Percentiles rank a stretch among this genome's conserved stretches.
Conservation (phyloP, 495 filamentous ascomycete genomes). For the Hypoxylon rickii region DNA sequence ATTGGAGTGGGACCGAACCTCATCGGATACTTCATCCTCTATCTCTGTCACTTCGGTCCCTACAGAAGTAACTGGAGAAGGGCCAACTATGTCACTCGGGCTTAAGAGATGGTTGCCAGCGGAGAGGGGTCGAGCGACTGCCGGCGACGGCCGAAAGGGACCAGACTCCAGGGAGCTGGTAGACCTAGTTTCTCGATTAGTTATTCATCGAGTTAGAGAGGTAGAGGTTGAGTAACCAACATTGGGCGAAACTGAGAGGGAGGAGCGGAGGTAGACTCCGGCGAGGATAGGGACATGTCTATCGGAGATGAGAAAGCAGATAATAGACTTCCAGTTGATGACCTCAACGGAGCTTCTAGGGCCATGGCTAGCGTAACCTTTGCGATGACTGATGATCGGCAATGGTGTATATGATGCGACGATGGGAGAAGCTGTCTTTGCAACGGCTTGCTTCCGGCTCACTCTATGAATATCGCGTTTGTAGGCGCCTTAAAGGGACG, state of each 20-base stretch:
- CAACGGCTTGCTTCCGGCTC: conserved; percentile 25
- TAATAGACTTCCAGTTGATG: conserved; percentile 58
- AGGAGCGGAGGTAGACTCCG: conserved; percentile 55
- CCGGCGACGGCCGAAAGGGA: conserved; percentile 47
- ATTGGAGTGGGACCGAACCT: conserved; percentile 39
- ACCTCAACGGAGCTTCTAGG: conserved; percentile 61
- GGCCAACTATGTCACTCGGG: conserved; percentile 66
- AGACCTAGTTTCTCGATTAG: conserved; percentile 39
- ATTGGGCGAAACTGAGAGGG: conserved; percentile 56
- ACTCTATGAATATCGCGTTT: conserved; percentile 21
- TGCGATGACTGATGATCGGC: conserved; percentile 8
- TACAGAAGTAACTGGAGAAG: conserved; percentile 77
- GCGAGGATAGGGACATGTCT: conserved; percentile 61
- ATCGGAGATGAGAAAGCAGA: conserved; percentile 63
- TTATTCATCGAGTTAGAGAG: background rate
- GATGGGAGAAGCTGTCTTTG: conserved; percentile 15
- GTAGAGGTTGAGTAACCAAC: conserved; percentile 37
- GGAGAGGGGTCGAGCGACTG: conserved; percentile 24
- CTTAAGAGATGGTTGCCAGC: conserved; percentile 48
- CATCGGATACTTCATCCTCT: conserved; percentile 67
- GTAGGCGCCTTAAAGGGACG: conserved; percentile 1
- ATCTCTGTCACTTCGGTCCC: conserved; percentile 74
- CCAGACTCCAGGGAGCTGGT: conserved; percentile 44
- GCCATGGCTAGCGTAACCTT: conserved; percentile 50
- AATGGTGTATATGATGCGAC: conserved; percentile 13